Evolutionary conservation across 805 yeast genomes (phyloP), one percentile per base, ranked within the genome.

Genomic region (Spathaspora passalidarum): DNA sequence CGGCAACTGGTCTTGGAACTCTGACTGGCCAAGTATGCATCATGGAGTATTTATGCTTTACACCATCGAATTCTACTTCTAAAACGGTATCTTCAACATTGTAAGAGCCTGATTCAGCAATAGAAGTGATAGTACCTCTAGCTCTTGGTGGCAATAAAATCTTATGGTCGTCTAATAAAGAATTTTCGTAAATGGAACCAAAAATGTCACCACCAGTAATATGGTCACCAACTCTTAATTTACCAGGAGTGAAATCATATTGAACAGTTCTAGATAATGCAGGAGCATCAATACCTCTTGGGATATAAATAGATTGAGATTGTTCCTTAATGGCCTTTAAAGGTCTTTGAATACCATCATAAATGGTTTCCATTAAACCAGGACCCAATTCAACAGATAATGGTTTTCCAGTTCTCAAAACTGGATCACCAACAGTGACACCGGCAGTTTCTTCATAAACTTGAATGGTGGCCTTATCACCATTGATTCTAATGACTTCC

Each of bases 11-110:
- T 75, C 99, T 86, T 59, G 99, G 98, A 38, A 91, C 96, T 79
- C 99, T 90, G 52, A 94, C 99, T 32, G 99, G 99, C 99, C 99
- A 94, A 22, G 97, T 84, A 72, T 94, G 99, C 86, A 82, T 89
- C 97, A 94, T 90, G 38, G 95, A 78, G 76, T 88, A 92, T 42
- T 79, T 76, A 56, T 78, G 79, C 56, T 79, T 86, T 62, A 81
- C 79, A 56, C 97, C 98, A 51, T 90, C 92, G 60, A 91, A 94
- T 72, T 94, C 99, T 49, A 94, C 88, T 73, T 94, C 99, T 57
- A 94, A 72, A 45, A 94, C 75, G 42, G 89, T 81, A 60, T 91
- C 97, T 55, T 88, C 96, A 47, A 94, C 89, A 38, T 84, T 82
- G 74, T 94, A 94, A 48, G 91, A 82, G 56, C 99, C 99, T 45